phyloP scores from a whole-genome alignment of 2,329 filamentous ascomycete species.

The Balansia obtecta region DNA sequence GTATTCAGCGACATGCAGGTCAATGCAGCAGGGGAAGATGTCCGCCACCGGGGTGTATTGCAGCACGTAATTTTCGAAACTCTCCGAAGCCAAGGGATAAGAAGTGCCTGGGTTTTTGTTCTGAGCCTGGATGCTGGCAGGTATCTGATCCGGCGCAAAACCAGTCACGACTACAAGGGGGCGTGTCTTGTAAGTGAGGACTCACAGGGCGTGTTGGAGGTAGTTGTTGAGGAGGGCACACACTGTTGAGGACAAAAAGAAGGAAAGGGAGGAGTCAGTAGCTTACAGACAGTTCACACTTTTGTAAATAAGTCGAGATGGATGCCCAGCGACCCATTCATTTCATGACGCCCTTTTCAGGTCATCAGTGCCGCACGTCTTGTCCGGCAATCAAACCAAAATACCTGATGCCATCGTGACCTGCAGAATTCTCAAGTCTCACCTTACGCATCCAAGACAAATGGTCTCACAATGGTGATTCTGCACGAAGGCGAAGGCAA shows the following conservation, averaged over 20 bases:
- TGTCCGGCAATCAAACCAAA: neutral
- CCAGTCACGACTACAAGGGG: constrained; percentile 31
- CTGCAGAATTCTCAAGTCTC: neutral
- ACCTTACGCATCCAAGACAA: neutral
- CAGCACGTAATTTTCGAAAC: constrained; percentile 35
- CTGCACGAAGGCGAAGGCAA: no score
- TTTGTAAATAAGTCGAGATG: constrained; percentile 1
- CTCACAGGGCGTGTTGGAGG: constrained; percentile 44
- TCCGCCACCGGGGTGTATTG: constrained; percentile 27
- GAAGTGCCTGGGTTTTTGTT: constrained; percentile 47
- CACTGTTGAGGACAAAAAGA: constrained; percentile 28
- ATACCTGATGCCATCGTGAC: constrained; percentile 1
- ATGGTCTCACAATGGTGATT: neutral
- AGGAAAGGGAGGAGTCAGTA: constrained; percentile 19
- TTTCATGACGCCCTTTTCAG: neutral
- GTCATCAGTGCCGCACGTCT: neutral
- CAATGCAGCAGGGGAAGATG: constrained; percentile 20
- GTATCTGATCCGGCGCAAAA: constrained; percentile 29
- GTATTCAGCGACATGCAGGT: constrained; percentile 53
- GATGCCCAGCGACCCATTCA: neutral
- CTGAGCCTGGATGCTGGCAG: constrained; percentile 38
- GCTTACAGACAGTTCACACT: neutral
- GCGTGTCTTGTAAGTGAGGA: constrained; percentile 42
- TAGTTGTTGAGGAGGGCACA: constrained; percentile 37
- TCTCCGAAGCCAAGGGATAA: constrained; percentile 37